phyloP scores from a whole-genome alignment of 352 stramenopile species.

The Globisporangium uncinulatum region DNA sequence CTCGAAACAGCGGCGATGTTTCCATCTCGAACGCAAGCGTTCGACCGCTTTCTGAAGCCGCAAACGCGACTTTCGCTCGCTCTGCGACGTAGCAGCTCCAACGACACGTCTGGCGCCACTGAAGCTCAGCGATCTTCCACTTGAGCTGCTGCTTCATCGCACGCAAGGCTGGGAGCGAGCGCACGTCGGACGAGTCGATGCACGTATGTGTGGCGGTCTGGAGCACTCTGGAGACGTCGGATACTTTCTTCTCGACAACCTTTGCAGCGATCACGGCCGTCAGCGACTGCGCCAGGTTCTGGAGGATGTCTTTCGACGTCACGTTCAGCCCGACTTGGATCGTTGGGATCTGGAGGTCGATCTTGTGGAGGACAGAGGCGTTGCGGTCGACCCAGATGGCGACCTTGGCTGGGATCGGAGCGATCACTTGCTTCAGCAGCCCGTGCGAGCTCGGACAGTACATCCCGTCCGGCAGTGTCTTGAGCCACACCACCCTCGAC shows the following conservation, averaged over 20 bases:
- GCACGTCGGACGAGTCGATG: constrained; percentile 1
- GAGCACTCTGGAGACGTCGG: constrained; percentile 31
- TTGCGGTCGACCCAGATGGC: constrained; percentile 51
- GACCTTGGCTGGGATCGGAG: constrained; percentile 49
- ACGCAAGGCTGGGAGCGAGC: constrained; percentile 38
- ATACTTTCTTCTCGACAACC: constrained; percentile 28
- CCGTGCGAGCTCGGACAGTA: constrained; percentile 60
- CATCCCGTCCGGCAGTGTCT: constrained; percentile 41
- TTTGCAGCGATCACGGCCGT: constrained; percentile 37
- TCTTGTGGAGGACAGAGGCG: constrained; percentile 27
- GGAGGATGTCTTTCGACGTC: constrained; percentile 57
- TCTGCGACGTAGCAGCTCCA: constrained; percentile 52
- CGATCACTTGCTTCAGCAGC: constrained; percentile 58
- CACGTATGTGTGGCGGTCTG: constrained; percentile 7
- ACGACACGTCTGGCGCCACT: constrained; percentile 50
- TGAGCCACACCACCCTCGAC: constrained; percentile 61
- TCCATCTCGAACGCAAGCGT: constrained; percentile 37
- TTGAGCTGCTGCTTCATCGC: constrained; percentile 41
- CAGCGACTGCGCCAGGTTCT: constrained; percentile 36
- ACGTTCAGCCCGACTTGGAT: constrained; percentile 45
- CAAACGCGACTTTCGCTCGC: constrained; percentile 32
- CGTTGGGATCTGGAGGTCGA: constrained; percentile 51
- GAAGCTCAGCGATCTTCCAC: constrained; percentile 56
- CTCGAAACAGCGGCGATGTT: constrained; percentile 35
- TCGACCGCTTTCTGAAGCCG: constrained; percentile 27